Conservation (phyloP, 2,329 filamentous ascomycete genomes). For the Chrysoporthe cubensis region DNA sequence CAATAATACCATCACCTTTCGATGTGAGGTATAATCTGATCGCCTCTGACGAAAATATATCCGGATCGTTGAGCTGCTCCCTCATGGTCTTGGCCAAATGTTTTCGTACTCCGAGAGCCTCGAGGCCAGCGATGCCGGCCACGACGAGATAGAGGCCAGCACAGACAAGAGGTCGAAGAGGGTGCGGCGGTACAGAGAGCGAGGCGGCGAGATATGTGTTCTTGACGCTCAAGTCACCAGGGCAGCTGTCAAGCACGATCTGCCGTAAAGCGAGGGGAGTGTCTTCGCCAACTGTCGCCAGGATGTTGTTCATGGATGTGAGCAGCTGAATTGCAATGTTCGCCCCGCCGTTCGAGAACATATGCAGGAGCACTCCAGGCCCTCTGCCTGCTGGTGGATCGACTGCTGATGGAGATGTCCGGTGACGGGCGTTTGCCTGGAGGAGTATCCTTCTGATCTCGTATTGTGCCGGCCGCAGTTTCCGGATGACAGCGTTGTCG, state of each 20-base stretch:
- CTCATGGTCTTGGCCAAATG: constrained; percentile 16
- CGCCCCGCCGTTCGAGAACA: constrained; percentile 22
- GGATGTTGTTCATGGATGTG: constrained; percentile 19
- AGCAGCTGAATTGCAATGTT: constrained; percentile 25
- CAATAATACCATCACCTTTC: constrained; percentile 17
- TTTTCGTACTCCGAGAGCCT: constrained; percentile 15
- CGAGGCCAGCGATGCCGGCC: constrained; percentile 14
- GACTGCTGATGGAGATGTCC: not conserved
- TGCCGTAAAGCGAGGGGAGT: constrained; percentile 20
- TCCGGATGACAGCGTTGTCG: constrained; percentile 6
- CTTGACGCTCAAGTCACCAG: constrained; percentile 16
- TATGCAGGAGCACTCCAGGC: constrained; percentile 15
- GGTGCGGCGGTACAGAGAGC: constrained; percentile 13
- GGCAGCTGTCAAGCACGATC: constrained; percentile 25
- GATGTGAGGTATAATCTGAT: constrained; percentile 26
- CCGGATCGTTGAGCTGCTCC: constrained; percentile 17
- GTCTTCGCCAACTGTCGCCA: constrained; percentile 9
- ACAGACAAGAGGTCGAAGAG: constrained; percentile 18
- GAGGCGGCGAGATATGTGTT: constrained; percentile 19
- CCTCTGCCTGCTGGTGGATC: not conserved
- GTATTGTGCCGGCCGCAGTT: constrained; percentile 19
- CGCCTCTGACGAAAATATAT: constrained; percentile 15
- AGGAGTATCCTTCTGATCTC: constrained; percentile 18
- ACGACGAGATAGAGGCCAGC: constrained; percentile 15
- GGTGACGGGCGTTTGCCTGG: not conserved